A percentile compares a stretch with the other conserved stretches of the same genome.
These are phyloP conservation scores for Hysterium pulicare DNA, from an alignment of 2,329 filamentous ascomycete species.

Conservation along the genomic window DNA sequence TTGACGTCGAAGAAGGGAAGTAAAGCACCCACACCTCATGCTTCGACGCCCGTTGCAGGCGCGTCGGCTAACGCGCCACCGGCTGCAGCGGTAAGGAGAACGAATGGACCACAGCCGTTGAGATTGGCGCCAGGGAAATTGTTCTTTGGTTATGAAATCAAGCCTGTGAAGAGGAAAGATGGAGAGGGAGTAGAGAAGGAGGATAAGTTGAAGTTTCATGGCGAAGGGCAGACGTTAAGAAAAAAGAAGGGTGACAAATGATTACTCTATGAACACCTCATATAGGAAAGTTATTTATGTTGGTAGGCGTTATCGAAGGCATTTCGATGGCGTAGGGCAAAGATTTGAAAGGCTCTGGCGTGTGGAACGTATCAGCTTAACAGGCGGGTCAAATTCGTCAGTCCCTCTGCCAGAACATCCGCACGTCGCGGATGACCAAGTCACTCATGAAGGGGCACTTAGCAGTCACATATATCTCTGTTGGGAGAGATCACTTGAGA, in stretches of 20 bases:
- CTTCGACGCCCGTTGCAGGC: conserved; percentile 61
- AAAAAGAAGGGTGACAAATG: conserved; percentile 64
- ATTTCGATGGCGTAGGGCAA: not conserved
- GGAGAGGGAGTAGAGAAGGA: conserved; percentile 62
- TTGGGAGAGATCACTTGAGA: too few species aligned
- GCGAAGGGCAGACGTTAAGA: conserved; percentile 76
- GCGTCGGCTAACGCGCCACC: conserved; percentile 42
- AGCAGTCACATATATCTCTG: too few species aligned
- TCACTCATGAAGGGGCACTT: too few species aligned
- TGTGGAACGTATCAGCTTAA: not conserved
- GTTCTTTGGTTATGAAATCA: conserved; percentile 95
- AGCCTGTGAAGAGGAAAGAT: conserved; percentile 76
- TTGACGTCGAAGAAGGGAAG: conserved; percentile 78
- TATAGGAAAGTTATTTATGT: too few species aligned
- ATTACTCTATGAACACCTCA: too few species aligned
- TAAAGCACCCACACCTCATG: conserved; percentile 65
- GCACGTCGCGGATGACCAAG: too few species aligned
- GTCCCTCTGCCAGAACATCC: too few species aligned
- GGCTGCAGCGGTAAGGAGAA: conserved; percentile 46
- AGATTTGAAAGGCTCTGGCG: not conserved
- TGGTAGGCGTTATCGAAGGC: not conserved
- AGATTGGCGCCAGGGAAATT: conserved; percentile 83
- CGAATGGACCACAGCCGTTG: conserved; percentile 81
- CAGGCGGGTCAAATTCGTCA: not conserved
- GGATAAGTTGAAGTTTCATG: conserved; percentile 69